These are phyloP conservation scores for Aspergillus ostianus DNA, from an alignment of 495 filamentous ascomycete genomes.

Conservation along the genomic window DNA sequence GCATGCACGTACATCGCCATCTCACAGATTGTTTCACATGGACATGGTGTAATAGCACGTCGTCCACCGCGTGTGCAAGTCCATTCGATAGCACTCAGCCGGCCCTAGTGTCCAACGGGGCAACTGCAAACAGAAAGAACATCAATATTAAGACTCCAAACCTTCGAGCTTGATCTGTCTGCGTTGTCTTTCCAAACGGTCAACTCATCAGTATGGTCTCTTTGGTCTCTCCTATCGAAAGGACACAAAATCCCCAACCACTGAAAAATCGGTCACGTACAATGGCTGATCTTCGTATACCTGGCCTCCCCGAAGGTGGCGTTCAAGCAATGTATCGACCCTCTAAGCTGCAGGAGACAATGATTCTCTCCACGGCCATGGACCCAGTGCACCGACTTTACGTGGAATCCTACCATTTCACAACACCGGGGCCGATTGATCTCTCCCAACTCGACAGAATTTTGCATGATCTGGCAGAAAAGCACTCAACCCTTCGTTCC, in stretches of 20 bases:
- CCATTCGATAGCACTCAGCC: not conserved
- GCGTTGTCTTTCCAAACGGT: not conserved
- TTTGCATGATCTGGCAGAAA: constrained; percentile 2
- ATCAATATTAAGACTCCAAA: no score
- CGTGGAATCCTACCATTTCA: constrained; percentile 4
- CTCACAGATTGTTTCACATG: no score
- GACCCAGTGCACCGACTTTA: not conserved
- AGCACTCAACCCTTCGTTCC: constrained; percentile 1
- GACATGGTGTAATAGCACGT: not conserved
- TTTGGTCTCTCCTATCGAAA: not conserved
- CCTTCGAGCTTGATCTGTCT: no score
- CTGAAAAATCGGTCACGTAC: not conserved
- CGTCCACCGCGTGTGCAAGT: not conserved
- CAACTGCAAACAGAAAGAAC: not conserved
- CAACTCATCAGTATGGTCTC: not conserved
- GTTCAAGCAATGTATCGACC: constrained; percentile 1
- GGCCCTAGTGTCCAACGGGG: not conserved
- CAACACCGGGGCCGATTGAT: not conserved
- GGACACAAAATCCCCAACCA: not conserved
- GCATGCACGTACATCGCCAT: not conserved
- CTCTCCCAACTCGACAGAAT: not conserved
- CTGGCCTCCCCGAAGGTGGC: not conserved
- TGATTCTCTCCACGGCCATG: constrained; percentile 6
- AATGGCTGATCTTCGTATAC: not conserved
- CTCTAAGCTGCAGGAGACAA: constrained; percentile 7